Conservation (phyloP, 352 stramenopile species). For the Pythium rhizo-oryzae region DNA sequence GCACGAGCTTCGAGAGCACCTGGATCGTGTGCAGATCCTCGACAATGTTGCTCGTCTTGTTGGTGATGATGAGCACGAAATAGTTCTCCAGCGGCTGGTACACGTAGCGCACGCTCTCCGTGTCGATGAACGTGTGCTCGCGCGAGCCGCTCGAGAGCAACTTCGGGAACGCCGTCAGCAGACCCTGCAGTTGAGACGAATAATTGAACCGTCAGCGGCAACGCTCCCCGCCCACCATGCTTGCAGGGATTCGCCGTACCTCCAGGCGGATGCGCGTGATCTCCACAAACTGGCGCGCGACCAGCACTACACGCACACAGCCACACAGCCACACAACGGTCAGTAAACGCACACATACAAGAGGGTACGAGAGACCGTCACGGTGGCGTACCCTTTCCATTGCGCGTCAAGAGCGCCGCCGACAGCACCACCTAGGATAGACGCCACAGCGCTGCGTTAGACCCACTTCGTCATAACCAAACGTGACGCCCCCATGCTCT, state of each 20-base stretch:
- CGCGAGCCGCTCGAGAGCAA: constrained; percentile 92
- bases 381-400: constrained; percentile 89
- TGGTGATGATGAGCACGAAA: constrained; percentile 99
- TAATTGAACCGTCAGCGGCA: neutral
- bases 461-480: neutral
- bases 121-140: constrained; percentile 99
- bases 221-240: neutral
- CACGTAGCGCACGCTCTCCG: constrained; percentile 98
- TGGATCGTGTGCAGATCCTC: constrained; percentile 99
- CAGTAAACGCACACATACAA: neutral
- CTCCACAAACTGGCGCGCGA: constrained; percentile 99
- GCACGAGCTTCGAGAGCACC: constrained; percentile 97
- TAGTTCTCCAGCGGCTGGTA: constrained; percentile 99
- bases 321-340: neutral
- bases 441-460: neutral
- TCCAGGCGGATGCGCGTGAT: constrained; percentile 99
- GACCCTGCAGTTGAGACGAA: constrained; percentile 52
- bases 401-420: constrained; percentile 93
- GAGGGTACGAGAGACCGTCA: neutral
- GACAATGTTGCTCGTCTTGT: constrained; percentile 99
- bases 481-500: too few relatives aligned
- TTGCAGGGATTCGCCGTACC: constrained; percentile 40
- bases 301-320: constrained; percentile 63
- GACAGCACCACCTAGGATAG: constrained; percentile 93
- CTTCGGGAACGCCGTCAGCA: constrained; percentile 99